Percentiles rank a stretch among this genome's conserved stretches.
Conservation (phyloP, 2,329 filamentous ascomycete genomes). For the Pyrenophora seminiperda region DNA sequence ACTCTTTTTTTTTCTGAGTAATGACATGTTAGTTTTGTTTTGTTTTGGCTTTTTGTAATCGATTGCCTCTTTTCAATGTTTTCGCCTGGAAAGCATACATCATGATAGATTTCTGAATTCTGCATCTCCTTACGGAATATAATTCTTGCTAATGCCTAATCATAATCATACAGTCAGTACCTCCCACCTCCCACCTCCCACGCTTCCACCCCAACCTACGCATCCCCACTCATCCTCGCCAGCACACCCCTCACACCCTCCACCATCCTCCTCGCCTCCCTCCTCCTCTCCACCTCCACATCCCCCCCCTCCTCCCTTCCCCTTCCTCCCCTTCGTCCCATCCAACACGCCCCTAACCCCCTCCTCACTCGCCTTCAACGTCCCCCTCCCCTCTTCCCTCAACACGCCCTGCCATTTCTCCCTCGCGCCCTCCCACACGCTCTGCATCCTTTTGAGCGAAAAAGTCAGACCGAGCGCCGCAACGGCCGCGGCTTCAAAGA, state of each 20-base stretch:
- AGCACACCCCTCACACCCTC: conserved; percentile 55
- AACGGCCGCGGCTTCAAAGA: conserved; percentile 64
- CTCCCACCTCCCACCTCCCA: no score
- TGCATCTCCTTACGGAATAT: no score
- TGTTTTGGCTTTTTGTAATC: no score
- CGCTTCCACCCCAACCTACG: no score
- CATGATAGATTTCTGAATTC: no score
- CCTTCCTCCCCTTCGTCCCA: conserved; percentile 44
- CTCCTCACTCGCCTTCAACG: conserved; percentile 60
- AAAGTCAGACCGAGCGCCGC: conserved; percentile 64
- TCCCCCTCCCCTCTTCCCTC: conserved; percentile 62
- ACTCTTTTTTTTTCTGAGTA: no score
- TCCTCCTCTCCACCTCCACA: conserved; percentile 47
- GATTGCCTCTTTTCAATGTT: no score
- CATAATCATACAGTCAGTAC: no score
- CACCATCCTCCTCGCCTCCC: conserved; percentile 53
- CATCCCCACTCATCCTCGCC: conserved; percentile 32
- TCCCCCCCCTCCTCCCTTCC: conserved; percentile 44
- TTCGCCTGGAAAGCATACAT: no score
- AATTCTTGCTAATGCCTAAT: no score
- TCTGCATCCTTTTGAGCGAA: conserved; percentile 63
- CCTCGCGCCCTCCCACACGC: conserved; percentile 61
- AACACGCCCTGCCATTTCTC: conserved; percentile 58
- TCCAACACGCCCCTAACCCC: no score
- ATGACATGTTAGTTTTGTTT: no score